Base-by-base conservation (phyloP, 2,329 filamentous ascomycete genomes). In the Alternaria burnsii region DNA sequence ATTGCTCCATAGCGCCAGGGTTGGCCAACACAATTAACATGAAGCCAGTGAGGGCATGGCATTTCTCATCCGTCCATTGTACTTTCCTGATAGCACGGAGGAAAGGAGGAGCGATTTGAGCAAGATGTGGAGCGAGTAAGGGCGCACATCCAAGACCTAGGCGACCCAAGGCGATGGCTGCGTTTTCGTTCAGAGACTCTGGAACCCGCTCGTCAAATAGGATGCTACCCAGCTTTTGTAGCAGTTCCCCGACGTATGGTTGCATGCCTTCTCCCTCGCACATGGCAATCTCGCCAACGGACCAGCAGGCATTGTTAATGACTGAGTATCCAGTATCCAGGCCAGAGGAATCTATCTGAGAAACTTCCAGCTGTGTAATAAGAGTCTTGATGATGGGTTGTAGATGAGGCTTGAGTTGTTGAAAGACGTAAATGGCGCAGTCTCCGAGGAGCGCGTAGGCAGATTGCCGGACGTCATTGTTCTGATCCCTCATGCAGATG, bases 221-320 rank as follows among this genome's bases (percentile, higher is more conserved):
- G 69, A 98, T 97, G 55, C 90, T 87, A 40, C 93, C 86, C 28
- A 96, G 87, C 40, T 91, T 88, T 63, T 90, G 86, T 59, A 97
- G 88, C 16, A 99, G 82, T 63, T 91, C 87, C 22, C 91, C 88
- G 10, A 93, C 86, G 75, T 91, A 97, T 1, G 90, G 90, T 1
- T 85, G 85, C 87, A 97, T 91, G 55, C 86, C 88, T 30, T 84
- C 82, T 63, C 89, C 88, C 75, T 91, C 86, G 62, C 92, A 89
- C 78, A 97, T 89, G 16, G 93, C 88, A 63, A 98, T 95, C 82
- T 99, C 95, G 42, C 95, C 95, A 24, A 89, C 89, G 7, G 94
- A 96, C 95, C 95, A 99, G 81, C 94, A 98, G 22, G 95, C 94
- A 76, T 99, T 99, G 85, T 98, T 99, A 61, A 98, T 89, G 30